These are phyloP conservation scores for Schizophyllum amplum DNA, from an alignment of 1,284 basidiomycete genomes.

Conservation along the genomic window DNA sequence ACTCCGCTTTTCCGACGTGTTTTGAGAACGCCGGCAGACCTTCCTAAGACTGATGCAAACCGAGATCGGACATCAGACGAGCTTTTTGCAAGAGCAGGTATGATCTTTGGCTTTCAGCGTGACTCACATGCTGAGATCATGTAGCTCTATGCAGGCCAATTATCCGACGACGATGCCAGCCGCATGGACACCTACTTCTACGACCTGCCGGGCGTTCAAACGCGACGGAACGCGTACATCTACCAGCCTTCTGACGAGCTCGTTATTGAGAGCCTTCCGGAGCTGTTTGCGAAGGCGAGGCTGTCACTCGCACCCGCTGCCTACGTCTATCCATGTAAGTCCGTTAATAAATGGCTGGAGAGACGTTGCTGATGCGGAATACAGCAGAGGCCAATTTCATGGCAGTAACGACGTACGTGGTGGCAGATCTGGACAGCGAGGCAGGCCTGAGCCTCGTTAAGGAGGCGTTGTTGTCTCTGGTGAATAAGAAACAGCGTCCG, in stretches of 20 bases:
- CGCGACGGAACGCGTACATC: constrained; percentile 67
- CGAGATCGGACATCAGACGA: constrained; percentile 54
- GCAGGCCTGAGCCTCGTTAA: constrained; percentile 49
- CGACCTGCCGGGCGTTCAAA: constrained; percentile 68
- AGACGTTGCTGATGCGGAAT: not conserved
- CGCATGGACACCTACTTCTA: constrained; percentile 78
- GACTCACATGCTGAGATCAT: constrained; percentile 6
- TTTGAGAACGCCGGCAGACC: constrained; percentile 32
- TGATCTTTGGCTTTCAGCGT: constrained; percentile 12
- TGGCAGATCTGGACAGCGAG: constrained; percentile 73
- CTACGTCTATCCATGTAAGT: constrained; percentile 60
- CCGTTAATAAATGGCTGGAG: not conserved
- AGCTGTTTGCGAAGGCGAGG: constrained; percentile 34
- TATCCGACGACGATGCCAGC: constrained; percentile 48
- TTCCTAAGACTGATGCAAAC: constrained; percentile 60
- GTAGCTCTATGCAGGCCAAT: constrained; percentile 56
- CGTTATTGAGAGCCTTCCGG: constrained; percentile 44
- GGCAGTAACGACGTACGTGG: constrained; percentile 53
- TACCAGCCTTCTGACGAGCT: constrained; percentile 42
- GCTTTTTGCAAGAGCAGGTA: constrained; percentile 68
- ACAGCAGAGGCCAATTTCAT: constrained; percentile 30
- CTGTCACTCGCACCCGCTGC: constrained; percentile 29
- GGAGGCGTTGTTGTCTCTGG: constrained; percentile 60
- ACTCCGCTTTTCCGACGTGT: not conserved
- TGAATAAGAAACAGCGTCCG: constrained; percentile 23